Percentiles rank a stretch among this genome's conserved stretches.
Evolutionary conservation across 805 yeast species (phyloP).

Genomic region (Pichia manshurica): DNA sequence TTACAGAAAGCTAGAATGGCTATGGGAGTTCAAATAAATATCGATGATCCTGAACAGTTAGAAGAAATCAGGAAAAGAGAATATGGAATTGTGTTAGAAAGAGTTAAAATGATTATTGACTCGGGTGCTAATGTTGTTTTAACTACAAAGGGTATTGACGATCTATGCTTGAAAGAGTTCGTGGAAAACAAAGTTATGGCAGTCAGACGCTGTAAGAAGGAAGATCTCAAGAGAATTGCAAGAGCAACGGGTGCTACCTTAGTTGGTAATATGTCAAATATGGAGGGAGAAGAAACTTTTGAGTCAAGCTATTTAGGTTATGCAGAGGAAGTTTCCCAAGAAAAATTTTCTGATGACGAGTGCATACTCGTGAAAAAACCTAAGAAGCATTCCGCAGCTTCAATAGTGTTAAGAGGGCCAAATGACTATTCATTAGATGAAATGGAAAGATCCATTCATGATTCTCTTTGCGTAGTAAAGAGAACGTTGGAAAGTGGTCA

Average conservation of each 20-base stretch:
- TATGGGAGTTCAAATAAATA: slow-evolving; percentile 94
- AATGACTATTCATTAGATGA: slow-evolving; percentile 94
- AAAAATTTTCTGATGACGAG: slow-evolving; percentile 91
- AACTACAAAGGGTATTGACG: slow-evolving; percentile 94
- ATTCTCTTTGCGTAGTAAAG: slow-evolving; percentile 89
- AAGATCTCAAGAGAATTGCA: slow-evolving; percentile 93
- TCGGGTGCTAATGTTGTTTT: slow-evolving; percentile 92
- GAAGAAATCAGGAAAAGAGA: slow-evolving; percentile 90
- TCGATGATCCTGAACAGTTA: slow-evolving; percentile 87
- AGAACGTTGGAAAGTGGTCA: slow-evolving; percentile 90
- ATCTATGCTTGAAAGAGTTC: slow-evolving; percentile 82
- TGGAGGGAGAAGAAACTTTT: slow-evolving; percentile 93
- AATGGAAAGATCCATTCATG: slow-evolving; percentile 97
- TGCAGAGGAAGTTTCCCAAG: slow-evolving; percentile 89
- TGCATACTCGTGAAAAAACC: slow-evolving; percentile 90
- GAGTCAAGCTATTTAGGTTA: slow-evolving; percentile 79
- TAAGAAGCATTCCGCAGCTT: slow-evolving; percentile 82
- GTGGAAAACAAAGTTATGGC: slow-evolving; percentile 92
- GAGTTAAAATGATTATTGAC: slow-evolving; percentile 70
- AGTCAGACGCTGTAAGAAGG: slow-evolving; percentile 94
- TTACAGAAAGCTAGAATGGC: slow-evolving; percentile 97
- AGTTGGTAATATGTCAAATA: slow-evolving; percentile 77
- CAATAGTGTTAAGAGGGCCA: slow-evolving; percentile 91
- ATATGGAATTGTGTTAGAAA: slow-evolving; percentile 76
- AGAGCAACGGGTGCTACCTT: slow-evolving; percentile 97